Evolutionary conservation across 2,329 filamentous ascomycete species (phyloP).

Genomic region (Colletotrichum gigasporum): DNA sequence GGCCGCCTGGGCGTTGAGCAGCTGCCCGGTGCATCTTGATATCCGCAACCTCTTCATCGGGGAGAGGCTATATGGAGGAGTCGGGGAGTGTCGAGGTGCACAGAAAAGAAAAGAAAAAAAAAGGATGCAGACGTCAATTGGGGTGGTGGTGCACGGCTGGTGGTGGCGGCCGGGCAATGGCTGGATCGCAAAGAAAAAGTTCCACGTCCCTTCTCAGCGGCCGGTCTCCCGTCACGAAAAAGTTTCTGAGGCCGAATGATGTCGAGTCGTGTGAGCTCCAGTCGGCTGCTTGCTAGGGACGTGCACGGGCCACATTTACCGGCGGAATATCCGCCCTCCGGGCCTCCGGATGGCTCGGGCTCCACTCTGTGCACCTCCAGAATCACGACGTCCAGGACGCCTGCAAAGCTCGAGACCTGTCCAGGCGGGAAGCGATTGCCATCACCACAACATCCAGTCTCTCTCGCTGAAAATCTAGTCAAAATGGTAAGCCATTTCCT

Average conservation of each 20-base stretch:
- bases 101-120: neutral
- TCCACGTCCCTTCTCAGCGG: slow-evolving; percentile 26
- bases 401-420: slow-evolving; percentile 17
- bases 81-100: neutral
- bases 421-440: slow-evolving; percentile 35
- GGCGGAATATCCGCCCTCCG: slow-evolving; percentile 26
- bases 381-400: slow-evolving; percentile 23
- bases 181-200: slow-evolving; percentile 22
- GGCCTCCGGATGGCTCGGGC: slow-evolving; percentile 7
- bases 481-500: slow-evolving; percentile 66
- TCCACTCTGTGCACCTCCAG: slow-evolving; percentile 20
- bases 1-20: slow-evolving; percentile 47
- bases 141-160: slow-evolving; percentile 20
- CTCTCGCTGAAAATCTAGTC: slow-evolving; percentile 48
- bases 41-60: slow-evolving; percentile 54
- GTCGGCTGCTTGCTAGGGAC: slow-evolving; percentile 12
- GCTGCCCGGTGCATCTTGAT: slow-evolving; percentile 51
- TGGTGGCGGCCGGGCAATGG: slow-evolving; percentile 37
- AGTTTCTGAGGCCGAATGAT: slow-evolving; percentile 44
- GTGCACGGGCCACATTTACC: slow-evolving; percentile 19
- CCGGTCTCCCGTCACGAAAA: slow-evolving; percentile 39
- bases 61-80: neutral
- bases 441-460: slow-evolving; percentile 29
- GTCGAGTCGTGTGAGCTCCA: slow-evolving; percentile 46
- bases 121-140: slow-evolving; percentile 14